Evolutionary conservation across 2,329 filamentous ascomycete species (phyloP), one percentile per base, ranked within the genome.

Genomic region (Penicillium sp.): DNA sequence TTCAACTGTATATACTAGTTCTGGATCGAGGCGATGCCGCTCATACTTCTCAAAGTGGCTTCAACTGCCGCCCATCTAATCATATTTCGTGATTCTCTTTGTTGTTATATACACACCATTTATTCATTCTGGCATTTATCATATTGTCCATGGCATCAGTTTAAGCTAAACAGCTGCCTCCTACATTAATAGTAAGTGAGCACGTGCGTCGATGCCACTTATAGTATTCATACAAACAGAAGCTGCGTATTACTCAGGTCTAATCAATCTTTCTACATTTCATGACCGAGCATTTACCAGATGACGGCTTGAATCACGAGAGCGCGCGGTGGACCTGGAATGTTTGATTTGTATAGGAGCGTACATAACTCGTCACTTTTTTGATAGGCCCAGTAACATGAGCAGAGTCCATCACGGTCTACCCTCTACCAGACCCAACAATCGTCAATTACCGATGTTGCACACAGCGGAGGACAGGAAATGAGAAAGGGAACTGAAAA

Each of bases 321-420:
- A 20, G n/a, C n/a, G 18, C 4, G 23, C 26, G 27, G 20, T 39
- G 45, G 34, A 41, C 51, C 48, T 47, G 50, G 37, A 50, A 52
- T 52, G 49, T 57, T 49, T 49, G 51, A 51, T 59, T 60, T 52
- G 54, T 63, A 60, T 56, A 60, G 52, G 51, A 52, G 58, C 54
- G 54, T 57, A 59, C 58, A 60, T 62, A 58, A 62, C 48, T 63
- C 59, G 57, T 62, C 54, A 63, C 59, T 60, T 54, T 62, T 63
- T 63, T 63, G 42, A 55, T 47, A 58, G 51, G 53, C 52, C 51
- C 51, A 42, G 41, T 45, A 52, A 51, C 49, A 56, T 54, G 57
- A 58, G 57, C 55, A 52, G 39, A 52, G 43, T 49, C 47, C 56
- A 56, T 54, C 53, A 49, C 49, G 40, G 55, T 58, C 54, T 56